Evolutionary conservation across 768 basidiomycete species (phyloP).

Genomic region (Lactarius akahatsu): DNA sequence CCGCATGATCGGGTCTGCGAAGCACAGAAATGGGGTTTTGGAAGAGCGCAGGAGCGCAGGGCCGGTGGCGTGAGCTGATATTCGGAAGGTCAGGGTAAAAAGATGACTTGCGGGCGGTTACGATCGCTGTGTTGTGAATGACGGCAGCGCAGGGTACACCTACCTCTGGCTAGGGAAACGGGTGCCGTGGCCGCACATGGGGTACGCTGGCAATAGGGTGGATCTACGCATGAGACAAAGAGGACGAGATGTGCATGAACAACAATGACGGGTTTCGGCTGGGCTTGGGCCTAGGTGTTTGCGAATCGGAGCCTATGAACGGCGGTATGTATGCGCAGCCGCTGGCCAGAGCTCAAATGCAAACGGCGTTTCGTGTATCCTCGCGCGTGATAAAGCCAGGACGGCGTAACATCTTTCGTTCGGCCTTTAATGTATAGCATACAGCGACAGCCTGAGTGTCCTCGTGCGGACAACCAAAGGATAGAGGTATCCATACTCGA

Average conservation of each 20-base stretch:
- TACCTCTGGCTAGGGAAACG: neutral
- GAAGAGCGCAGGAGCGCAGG: neutral
- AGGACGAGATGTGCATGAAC: neutral
- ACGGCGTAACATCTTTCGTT: neutral
- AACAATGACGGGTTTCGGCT: neutral
- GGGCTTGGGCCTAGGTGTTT: neutral
- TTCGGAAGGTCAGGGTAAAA: too few relatives aligned
- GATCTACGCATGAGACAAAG: neutral
- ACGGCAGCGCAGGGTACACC: neutral
- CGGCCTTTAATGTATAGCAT: neutral
- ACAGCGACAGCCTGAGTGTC: neutral
- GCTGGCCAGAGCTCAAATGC: neutral
- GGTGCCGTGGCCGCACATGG: neutral
- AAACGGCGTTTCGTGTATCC: neutral
- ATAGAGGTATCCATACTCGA: neutral
- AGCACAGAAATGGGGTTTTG: neutral
- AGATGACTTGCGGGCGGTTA: neutral
- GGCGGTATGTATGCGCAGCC: neutral
- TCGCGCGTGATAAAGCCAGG: neutral
- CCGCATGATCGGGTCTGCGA: neutral
- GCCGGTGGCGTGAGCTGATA: neutral
- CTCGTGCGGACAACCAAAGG: neutral
- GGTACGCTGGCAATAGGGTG: neutral
- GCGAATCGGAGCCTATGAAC: neutral
- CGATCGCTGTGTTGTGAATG: neutral